phyloP scores from a whole-genome alignment of 352 stramenopile species.

The Phytopythium oedochilum region DNA sequence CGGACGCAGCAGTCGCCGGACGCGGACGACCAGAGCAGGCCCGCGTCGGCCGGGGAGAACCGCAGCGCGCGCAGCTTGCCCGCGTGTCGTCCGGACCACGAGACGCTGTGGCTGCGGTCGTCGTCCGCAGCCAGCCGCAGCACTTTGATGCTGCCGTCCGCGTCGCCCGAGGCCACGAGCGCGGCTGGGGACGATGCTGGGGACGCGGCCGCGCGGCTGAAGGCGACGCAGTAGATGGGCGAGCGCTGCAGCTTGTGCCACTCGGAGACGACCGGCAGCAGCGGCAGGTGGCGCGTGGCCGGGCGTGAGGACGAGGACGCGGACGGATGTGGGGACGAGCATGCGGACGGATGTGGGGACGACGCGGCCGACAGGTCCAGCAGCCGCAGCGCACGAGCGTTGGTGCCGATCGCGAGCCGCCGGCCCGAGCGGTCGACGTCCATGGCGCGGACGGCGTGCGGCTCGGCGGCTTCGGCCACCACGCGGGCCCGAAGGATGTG shows the following conservation, averaged over 20 bases:
- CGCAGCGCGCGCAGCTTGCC: slow-evolving; percentile 46
- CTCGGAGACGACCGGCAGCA: slow-evolving; percentile 49
- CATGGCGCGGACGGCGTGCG: slow-evolving; percentile 50
- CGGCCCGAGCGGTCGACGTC: slow-evolving; percentile 30
- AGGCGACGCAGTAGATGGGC: slow-evolving; percentile 51
- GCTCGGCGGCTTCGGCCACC: slow-evolving; percentile 48
- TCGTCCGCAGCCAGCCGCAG: slow-evolving; percentile 22
- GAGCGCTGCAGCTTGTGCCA: slow-evolving; percentile 57
- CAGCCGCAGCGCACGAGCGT: slow-evolving; percentile 47
- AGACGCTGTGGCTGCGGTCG: neutral
- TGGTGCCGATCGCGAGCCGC: slow-evolving; percentile 56
- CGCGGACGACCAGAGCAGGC: slow-evolving; percentile 31
- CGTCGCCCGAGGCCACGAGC: slow-evolving; percentile 51
- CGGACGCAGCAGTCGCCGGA: slow-evolving; percentile 41
- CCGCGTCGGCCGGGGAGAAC: slow-evolving; percentile 18
- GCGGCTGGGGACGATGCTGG: neutral
- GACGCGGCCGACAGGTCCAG: slow-evolving; percentile 34
- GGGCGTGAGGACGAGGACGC: slow-evolving; percentile 1
- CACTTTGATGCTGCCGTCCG: slow-evolving; percentile 58
- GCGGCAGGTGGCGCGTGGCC: slow-evolving; percentile 16
- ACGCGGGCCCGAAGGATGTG: slow-evolving; percentile 38
- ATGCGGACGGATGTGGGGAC: slow-evolving; percentile 3
- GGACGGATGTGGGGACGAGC: slow-evolving; percentile 2
- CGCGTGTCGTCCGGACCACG: slow-evolving; percentile 27
- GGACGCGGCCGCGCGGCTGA: slow-evolving; percentile 23